phyloP scores from a whole-genome alignment of 176 grass and related monocot genomes.

The Oropetium thomaeum region DNA sequence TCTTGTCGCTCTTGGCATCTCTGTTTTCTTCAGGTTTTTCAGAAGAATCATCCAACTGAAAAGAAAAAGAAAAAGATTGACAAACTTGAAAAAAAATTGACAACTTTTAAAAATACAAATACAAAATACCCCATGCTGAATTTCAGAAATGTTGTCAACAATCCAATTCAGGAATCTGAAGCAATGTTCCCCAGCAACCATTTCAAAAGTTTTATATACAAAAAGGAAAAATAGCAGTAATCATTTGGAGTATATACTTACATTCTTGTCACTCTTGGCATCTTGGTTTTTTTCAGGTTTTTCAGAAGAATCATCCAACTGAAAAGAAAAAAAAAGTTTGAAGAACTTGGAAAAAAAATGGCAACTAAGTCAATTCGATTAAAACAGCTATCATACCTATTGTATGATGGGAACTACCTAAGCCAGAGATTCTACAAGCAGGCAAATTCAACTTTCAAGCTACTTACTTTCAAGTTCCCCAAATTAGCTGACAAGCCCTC shows the following conservation, averaged over 20 bases:
- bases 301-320: slow-evolving; percentile 31
- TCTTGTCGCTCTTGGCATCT: background rate
- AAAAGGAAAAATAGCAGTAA: background rate
- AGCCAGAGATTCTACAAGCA: slow-evolving; percentile 5
- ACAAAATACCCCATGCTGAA: background rate
- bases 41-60: slow-evolving; percentile 32
- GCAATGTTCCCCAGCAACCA: background rate
- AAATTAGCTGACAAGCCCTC: slow-evolving; percentile 30
- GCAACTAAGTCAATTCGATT: background rate
- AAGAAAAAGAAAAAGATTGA: background rate
- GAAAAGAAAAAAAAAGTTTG: background rate
- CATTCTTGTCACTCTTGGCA: slow-evolving; percentile 10
- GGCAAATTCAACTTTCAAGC: slow-evolving; percentile 10
- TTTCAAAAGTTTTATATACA: background rate
- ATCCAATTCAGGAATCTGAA: background rate
- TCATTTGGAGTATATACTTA: background rate
- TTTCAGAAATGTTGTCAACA: background rate
- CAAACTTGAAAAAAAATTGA: background rate
- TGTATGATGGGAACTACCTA: background rate
- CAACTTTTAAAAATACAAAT: no score
- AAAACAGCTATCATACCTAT: slow-evolving; percentile 9
- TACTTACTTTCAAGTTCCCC: slow-evolving; percentile 46
- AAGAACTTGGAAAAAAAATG: background rate
- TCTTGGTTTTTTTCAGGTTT: background rate
- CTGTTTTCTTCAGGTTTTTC: background rate